These are phyloP conservation scores for Pythium aquatile DNA, from an alignment of 352 stramenopile genomes.

Conservation along the genomic window DNA sequence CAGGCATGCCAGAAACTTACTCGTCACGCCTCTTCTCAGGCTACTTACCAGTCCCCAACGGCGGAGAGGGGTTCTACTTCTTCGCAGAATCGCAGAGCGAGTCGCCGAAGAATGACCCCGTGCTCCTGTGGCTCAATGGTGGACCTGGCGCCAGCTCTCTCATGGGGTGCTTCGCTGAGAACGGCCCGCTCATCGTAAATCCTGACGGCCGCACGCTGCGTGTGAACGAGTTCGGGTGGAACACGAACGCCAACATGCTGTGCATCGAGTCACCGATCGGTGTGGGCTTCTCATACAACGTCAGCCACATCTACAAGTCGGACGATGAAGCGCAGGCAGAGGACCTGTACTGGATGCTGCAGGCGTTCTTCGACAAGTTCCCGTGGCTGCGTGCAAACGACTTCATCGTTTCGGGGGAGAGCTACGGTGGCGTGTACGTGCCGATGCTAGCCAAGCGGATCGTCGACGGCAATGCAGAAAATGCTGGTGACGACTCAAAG, in stretches of 20 bases:
- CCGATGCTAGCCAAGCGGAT: slow-evolving; percentile 47
- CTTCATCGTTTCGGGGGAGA: slow-evolving; percentile 77
- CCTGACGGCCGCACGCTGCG: slow-evolving; percentile 39
- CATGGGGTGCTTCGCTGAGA: slow-evolving; percentile 57
- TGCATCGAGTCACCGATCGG: slow-evolving; percentile 56
- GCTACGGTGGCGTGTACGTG: slow-evolving; percentile 75
- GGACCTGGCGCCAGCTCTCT: slow-evolving; percentile 57
- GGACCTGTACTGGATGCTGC: slow-evolving; percentile 72
- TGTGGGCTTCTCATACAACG: slow-evolving; percentile 66
- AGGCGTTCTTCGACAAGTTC: slow-evolving; percentile 88
- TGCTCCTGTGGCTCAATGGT: slow-evolving; percentile 67
- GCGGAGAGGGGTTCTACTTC: slow-evolving; percentile 60
- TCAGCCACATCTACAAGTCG: slow-evolving; percentile 55
- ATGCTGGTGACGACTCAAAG: slow-evolving; percentile 10
- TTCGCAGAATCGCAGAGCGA: slow-evolving; percentile 52
- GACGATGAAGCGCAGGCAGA: slow-evolving; percentile 66
- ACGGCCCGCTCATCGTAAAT: slow-evolving; percentile 57
- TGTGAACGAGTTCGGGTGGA: slow-evolving; percentile 56
- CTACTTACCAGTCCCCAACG: slow-evolving; percentile 48
- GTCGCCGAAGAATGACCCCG: slow-evolving; percentile 34
- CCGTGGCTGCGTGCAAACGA: slow-evolving; percentile 68
- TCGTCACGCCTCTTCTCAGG: slow-evolving; percentile 47
- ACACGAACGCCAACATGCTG: slow-evolving; percentile 45
- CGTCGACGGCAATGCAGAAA: slow-evolving; percentile 38
- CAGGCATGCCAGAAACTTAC: slow-evolving; percentile 44